Evolutionary conservation across 139 green algal genomes (phyloP), one percentile per base, ranked within the genome.

Genomic region (Chlamydomonas schloesseri): DNA sequence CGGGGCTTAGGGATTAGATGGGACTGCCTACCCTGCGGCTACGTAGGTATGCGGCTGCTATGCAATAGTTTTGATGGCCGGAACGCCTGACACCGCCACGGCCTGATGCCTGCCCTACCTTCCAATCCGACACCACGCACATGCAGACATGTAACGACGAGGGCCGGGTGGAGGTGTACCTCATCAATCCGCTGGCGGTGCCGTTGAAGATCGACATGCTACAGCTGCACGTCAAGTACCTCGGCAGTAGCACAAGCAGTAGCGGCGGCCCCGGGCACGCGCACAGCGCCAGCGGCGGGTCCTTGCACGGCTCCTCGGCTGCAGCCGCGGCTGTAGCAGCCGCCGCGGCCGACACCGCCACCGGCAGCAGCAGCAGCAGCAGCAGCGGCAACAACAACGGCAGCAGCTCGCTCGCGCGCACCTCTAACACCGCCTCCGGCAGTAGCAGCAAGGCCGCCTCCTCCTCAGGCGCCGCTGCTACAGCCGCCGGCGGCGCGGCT

Each of bases 111-210:
- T n/a, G n/a, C n/a, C n/a, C n/a, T n/a, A n/a, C n/a, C n/a, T n/a
- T n/a, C n/a, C n/a, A n/a, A n/a, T n/a, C n/a, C n/a, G n/a, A n/a
- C n/a, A n/a, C n/a, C n/a, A n/a, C n/a, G n/a, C n/a, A n/a, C n/a
- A n/a, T n/a, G 79, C 95, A 95, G 94, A 89, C 95, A 29, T 92
- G 80, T 68, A 93, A 92, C 24, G 94, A 97, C 13, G 73, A 92
- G 77, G 89, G 87, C 0, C 69, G 78, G 2, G 94, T 97, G 36
- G 95, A 97, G 71, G 90, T 97, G 26, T 73, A 92, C 67, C 89
- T 97, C 65, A 78, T 72, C 67, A 97, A 97, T 82, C 94, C 94
- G 0, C 86, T 93, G 13, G 71, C 92, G 2, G 82, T 95, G 14
- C 70, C 86, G 18, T 82, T 97, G 42, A 88, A 88, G 79, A 81